A percentile compares a stretch with the other conserved stretches of the same genome.
Conservation (phyloP, 2,329 filamentous ascomycete genomes). For the Parafenestella ontariensis region DNA sequence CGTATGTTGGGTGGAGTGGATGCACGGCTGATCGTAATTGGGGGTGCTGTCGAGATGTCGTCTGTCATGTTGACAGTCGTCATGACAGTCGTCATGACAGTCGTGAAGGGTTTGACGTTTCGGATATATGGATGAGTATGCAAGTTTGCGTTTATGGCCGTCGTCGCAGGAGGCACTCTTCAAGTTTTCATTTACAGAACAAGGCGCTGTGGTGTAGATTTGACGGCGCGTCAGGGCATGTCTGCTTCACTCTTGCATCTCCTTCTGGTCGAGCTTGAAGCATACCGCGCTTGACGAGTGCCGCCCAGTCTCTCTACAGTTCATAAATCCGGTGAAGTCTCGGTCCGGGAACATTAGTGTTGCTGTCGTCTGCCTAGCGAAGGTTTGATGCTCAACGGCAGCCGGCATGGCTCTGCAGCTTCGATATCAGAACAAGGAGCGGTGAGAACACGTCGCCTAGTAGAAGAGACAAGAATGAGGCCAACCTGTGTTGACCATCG, state of each 20-base stretch:
- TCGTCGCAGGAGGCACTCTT: not conserved
- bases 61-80: slow-evolving; percentile 15
- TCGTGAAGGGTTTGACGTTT: slow-evolving; percentile 8
- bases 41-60: slow-evolving; percentile 18
- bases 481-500: not conserved
- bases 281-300: not conserved
- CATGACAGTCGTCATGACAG: too few species aligned
- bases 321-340: not conserved
- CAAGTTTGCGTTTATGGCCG: too few species aligned
- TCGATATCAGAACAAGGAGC: slow-evolving; percentile 7
- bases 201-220: not conserved
- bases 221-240: not conserved
- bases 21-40: slow-evolving; percentile 11
- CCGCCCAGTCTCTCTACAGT: too few species aligned
- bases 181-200: not conserved
- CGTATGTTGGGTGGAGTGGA: slow-evolving; percentile 3
- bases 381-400: not conserved
- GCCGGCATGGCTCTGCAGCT: slow-evolving; percentile 15
- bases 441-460: slow-evolving; percentile 8
- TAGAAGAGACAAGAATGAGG: not conserved
- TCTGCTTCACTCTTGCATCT: not conserved
- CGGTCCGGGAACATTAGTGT: not conserved
- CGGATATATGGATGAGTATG: not conserved
- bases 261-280: not conserved
- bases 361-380: not conserved